phyloP scores from a whole-genome alignment of 2,329 filamentous ascomycete genomes.

The Trichoderma koningiopsis region DNA sequence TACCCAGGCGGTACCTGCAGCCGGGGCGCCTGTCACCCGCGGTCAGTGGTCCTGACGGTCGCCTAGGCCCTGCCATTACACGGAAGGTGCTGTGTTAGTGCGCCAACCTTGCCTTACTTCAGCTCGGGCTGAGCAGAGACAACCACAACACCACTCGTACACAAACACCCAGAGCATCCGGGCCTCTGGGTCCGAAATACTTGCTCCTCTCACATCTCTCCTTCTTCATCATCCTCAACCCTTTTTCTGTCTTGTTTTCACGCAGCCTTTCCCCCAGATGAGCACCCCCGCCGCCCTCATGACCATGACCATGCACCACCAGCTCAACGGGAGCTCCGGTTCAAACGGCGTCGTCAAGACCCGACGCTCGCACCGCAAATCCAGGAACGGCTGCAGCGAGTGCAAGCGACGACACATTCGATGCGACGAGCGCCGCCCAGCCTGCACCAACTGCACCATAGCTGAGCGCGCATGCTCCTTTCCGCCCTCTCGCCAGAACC shows the following conservation, averaged over 20 bases:
- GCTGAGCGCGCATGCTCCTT: constrained; percentile 43
- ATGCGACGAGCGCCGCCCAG: constrained; percentile 47
- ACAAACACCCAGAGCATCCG: constrained; percentile 7
- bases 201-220: neutral
- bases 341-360: constrained; percentile 35
- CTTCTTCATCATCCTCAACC: neutral
- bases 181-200: neutral
- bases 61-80: neutral
- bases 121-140: constrained; percentile 14
- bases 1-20: neutral
- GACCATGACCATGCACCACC: constrained; percentile 23
- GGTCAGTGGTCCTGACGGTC: neutral
- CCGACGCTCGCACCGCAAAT: constrained; percentile 44
- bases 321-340: constrained; percentile 20
- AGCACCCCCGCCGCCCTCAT: neutral
- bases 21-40: constrained; percentile 9
- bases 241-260: neutral
- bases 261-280: neutral
- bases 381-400: constrained; percentile 45
- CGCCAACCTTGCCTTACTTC: neutral
- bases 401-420: constrained; percentile 47
- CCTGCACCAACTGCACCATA: constrained; percentile 45
- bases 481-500: constrained; percentile 28
- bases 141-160: constrained; percentile 11
- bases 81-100: neutral